Evolutionary conservation across 2,329 filamentous ascomycete genomes (phyloP).

Genomic region (Didymellaceae sp.): DNA sequence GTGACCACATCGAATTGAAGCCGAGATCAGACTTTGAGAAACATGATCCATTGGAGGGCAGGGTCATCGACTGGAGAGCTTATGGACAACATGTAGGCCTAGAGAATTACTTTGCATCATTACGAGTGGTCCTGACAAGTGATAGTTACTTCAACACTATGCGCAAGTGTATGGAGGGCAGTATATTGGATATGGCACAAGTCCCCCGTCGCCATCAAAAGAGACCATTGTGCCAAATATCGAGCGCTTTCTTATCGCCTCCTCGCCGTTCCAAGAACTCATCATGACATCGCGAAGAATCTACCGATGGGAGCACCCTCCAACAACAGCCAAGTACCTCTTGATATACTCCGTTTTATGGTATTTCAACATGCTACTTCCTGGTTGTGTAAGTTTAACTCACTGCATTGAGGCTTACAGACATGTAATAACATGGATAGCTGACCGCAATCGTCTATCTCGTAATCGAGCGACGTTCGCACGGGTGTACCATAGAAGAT

Average conservation of each 20-base stretch:
- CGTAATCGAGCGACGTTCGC: constrained; percentile 27
- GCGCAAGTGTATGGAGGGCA: constrained; percentile 46
- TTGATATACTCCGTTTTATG: constrained; percentile 33
- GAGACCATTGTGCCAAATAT: constrained; percentile 44
- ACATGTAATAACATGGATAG: constrained; percentile 10
- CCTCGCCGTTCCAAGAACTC: constrained; percentile 45
- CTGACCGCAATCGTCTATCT: constrained; percentile 33
- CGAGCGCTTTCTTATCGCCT: constrained; percentile 48
- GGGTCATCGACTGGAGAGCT: constrained; percentile 38
- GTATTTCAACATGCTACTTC: constrained; percentile 37
- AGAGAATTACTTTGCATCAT: neutral
- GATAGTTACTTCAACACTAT: constrained; percentile 37
- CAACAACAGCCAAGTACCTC: constrained; percentile 41
- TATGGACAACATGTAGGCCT: constrained; percentile 36
- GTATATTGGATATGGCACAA: constrained; percentile 45
- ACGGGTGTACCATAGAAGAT: constrained; percentile 32
- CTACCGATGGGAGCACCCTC: constrained; percentile 47
- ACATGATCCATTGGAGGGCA: constrained; percentile 22
- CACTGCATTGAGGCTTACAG: neutral
- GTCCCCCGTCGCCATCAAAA: constrained; percentile 39
- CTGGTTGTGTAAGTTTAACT: constrained; percentile 30
- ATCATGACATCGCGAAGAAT: constrained; percentile 44
- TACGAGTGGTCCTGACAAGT: constrained; percentile 6
- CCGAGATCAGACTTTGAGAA: constrained; percentile 31
- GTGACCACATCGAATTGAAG: constrained; percentile 25